These are phyloP conservation scores for Nitzschia palea DNA, from an alignment of 108 stramenopile species.

Conservation along the genomic window DNA sequence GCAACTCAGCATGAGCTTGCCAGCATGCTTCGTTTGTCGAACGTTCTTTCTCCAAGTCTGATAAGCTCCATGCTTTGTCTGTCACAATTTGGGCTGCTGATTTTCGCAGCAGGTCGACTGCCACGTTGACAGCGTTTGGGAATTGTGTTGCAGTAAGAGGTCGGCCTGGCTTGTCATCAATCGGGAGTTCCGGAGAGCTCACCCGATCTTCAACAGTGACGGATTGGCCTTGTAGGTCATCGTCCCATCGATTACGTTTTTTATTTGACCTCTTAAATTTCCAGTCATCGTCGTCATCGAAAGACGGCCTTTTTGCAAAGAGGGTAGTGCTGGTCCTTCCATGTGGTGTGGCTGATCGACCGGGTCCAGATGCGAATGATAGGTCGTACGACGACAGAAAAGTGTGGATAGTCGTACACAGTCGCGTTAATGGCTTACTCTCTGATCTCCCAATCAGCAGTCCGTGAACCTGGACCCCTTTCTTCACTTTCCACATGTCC, in stretches of 20 bases:
- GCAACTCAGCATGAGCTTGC: slow-evolving; percentile 20
- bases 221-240: background rate
- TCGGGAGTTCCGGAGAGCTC: no score
- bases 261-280: background rate
- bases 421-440: slow-evolving; percentile 49
- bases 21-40: background rate
- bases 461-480: slow-evolving; percentile 67
- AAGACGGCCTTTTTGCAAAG: slow-evolving; percentile 13
- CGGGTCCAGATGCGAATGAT: background rate
- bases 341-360: background rate
- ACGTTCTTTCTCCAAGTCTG: slow-evolving; percentile 10
- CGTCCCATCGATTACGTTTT: background rate
- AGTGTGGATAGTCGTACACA: slow-evolving; percentile 62
- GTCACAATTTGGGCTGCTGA: background rate
- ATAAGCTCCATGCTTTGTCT: slow-evolving; percentile 1
- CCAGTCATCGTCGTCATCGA: slow-evolving; percentile 14
- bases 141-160: background rate
- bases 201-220: background rate
- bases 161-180: background rate
- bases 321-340: slow-evolving; percentile 3
- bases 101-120: slow-evolving; percentile 4
- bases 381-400: slow-evolving; percentile 59
- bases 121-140: background rate
- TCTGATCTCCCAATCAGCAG: slow-evolving; percentile 67
- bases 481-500: slow-evolving; percentile 41